phyloP scores from a whole-genome alignment of 2,329 filamentous ascomycete genomes.

The Biscogniauxia sp. region DNA sequence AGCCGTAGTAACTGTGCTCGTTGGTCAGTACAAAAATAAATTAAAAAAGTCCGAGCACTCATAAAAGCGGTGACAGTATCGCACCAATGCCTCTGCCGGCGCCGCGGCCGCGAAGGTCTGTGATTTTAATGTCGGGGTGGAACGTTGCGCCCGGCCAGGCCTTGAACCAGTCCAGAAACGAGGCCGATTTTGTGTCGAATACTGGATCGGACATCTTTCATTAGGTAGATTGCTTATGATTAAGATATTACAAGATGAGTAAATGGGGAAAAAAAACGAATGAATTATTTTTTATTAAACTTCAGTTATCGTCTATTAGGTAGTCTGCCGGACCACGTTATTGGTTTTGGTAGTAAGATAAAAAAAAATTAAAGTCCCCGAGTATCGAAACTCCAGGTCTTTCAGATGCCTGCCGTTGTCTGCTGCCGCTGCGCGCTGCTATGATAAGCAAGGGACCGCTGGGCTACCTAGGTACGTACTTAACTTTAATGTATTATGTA shows the following conservation, averaged over 20 bases:
- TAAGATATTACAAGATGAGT: too few species aligned
- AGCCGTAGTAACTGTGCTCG: conserved; percentile 61
- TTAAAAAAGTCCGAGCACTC: not conserved
- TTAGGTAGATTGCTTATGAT: not conserved
- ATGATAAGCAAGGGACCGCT: too few species aligned
- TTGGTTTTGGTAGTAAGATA: too few species aligned
- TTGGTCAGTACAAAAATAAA: conserved; percentile 15
- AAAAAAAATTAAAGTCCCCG: too few species aligned
- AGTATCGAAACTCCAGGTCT: too few species aligned
- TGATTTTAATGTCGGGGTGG: conserved; percentile 50
- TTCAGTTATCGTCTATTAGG: too few species aligned
- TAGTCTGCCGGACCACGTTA: too few species aligned
- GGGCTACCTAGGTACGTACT: too few species aligned
- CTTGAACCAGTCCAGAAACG: conserved; percentile 55
- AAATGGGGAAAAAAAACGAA: not conserved
- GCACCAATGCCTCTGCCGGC: conserved; percentile 57
- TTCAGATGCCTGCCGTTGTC: too few species aligned
- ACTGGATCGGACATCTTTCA: conserved; percentile 29
- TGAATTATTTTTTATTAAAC: too few species aligned
- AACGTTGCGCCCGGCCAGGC: conserved; percentile 51
- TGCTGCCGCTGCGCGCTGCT: too few species aligned
- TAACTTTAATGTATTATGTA: too few species aligned
- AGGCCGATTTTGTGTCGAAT: conserved; percentile 43
- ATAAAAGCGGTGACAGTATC: conserved; percentile 1
- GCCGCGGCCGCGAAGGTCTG: conserved; percentile 48